phyloP scores from a whole-genome alignment of 2,329 filamentous ascomycete genomes.

The Rutstroemia sp. region DNA sequence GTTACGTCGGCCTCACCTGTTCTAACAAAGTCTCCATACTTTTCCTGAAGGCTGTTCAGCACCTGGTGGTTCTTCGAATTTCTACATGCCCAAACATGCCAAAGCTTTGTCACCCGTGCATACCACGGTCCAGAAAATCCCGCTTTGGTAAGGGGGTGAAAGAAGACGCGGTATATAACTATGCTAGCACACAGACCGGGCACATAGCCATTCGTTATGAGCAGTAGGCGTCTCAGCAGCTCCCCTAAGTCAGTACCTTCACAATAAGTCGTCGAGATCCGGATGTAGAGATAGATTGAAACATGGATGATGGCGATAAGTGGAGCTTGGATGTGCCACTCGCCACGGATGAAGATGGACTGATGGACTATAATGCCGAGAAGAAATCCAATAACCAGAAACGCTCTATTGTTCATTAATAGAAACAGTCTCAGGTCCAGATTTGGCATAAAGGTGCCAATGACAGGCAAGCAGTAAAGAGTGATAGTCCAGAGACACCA shows the following conservation, averaged over 20 bases:
- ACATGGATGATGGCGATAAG: background rate
- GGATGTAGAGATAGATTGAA: background rate
- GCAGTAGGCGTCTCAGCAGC: background rate
- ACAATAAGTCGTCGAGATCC: background rate
- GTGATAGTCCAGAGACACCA: slow-evolving; percentile 9
- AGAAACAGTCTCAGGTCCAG: no score
- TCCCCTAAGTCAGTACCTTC: background rate
- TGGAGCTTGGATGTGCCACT: slow-evolving; percentile 1
- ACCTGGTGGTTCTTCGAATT: background rate
- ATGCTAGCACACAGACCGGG: background rate
- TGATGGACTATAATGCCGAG: background rate
- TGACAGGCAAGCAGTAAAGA: slow-evolving; percentile 3
- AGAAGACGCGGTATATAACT: background rate
- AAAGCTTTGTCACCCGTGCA: background rate
- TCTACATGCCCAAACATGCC: background rate
- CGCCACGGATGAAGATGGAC: background rate
- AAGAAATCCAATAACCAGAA: no score
- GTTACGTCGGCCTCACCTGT: background rate
- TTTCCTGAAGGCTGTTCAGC: background rate
- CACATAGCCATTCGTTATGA: background rate
- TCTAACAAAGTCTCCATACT: background rate
- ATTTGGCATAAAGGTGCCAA: no score
- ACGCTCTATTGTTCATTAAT: no score
- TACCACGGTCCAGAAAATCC: background rate
- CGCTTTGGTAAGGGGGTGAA: background rate